These are phyloP conservation scores for Leucosporidium creatinivorum DNA, from an alignment of 768 basidiomycete species.

Conservation along the genomic window DNA sequence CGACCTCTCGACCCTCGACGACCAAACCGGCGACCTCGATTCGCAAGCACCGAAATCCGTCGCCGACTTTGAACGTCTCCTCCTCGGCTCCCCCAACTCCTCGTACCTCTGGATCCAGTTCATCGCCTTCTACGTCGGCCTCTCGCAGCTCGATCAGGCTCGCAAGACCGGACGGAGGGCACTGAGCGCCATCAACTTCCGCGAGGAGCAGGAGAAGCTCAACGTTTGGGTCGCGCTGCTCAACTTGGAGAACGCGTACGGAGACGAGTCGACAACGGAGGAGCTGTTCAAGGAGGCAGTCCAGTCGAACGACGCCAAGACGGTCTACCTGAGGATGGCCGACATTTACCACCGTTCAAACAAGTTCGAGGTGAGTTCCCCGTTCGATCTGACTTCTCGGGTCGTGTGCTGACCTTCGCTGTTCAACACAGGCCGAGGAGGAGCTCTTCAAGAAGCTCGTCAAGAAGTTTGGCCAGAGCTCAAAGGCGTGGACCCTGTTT, in stretches of 20 bases:
- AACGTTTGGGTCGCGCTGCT: conserved; percentile 97
- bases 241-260: conserved; percentile 89
- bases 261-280: conserved; percentile 71
- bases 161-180: conserved; percentile 78
- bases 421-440: conserved; percentile 65
- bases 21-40: conserved; percentile 74
- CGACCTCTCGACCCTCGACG: conserved; percentile 32
- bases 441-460: conserved; percentile 78
- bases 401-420: conserved; percentile 2
- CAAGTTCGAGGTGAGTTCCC: conserved; percentile 60
- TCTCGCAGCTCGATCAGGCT: conserved; percentile 95
- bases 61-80: conserved; percentile 84
- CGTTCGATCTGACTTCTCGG: not conserved
- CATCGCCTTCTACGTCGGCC: conserved; percentile 95
- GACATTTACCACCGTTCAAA: conserved; percentile 74
- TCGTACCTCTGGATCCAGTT: conserved; percentile 98
- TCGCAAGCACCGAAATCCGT: conserved; percentile 78
- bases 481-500: conserved; percentile 87
- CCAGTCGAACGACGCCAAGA: conserved; percentile 85
- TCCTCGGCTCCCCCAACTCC: conserved; percentile 90
- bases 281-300: conserved; percentile 81
- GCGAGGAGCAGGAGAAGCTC: conserved; percentile 90
- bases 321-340: conserved; percentile 74
- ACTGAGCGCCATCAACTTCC: conserved; percentile 77
- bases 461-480: conserved; percentile 91